Evolutionary conservation across 2,329 filamentous ascomycete species (phyloP).

Genomic region (Colletotrichum tropicale): DNA sequence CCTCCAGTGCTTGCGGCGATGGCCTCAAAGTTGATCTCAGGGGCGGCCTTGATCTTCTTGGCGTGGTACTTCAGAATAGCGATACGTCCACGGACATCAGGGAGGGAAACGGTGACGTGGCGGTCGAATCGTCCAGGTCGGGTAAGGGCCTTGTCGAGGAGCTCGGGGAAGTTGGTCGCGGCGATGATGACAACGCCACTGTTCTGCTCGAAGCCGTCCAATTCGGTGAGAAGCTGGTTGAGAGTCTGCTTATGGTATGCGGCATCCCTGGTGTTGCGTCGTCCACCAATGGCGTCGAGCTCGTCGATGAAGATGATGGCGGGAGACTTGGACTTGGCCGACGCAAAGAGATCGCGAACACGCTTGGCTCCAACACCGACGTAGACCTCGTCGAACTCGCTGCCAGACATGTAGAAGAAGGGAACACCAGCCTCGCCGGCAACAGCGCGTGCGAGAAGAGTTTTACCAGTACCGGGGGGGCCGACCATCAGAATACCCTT

Average conservation of each 20-base stretch:
- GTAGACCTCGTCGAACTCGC: constrained; percentile 98
- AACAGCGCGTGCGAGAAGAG: constrained; percentile 90
- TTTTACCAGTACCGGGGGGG: constrained; percentile 97
- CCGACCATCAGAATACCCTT: constrained; percentile 96
- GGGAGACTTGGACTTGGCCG: constrained; percentile 84
- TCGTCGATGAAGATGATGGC: constrained; percentile 97
- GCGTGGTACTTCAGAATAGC: constrained; percentile 94
- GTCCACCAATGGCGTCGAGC: constrained; percentile 91
- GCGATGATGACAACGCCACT: constrained; percentile 95
- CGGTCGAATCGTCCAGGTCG: constrained; percentile 96
- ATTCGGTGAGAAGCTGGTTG: constrained; percentile 94
- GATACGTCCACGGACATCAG: constrained; percentile 91
- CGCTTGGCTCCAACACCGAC: constrained; percentile 97
- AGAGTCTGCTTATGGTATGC: constrained; percentile 97
- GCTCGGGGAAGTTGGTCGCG: constrained; percentile 93
- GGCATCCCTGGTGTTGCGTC: constrained; percentile 89
- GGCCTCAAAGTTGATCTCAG: constrained; percentile 81
- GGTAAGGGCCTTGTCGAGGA: constrained; percentile 95
- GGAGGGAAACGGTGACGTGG: constrained; percentile 85
- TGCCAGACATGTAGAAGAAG: constrained; percentile 99
- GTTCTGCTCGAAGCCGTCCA: constrained; percentile 95
- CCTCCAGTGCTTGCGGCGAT: constrained; percentile 89
- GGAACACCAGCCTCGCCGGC: constrained; percentile 96
- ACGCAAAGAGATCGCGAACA: constrained; percentile 88
- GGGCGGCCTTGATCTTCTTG: constrained; percentile 82